Evolutionary conservation across 345 rosid genomes (phyloP).

Genomic region (Orychophragmus violaceus): DNA sequence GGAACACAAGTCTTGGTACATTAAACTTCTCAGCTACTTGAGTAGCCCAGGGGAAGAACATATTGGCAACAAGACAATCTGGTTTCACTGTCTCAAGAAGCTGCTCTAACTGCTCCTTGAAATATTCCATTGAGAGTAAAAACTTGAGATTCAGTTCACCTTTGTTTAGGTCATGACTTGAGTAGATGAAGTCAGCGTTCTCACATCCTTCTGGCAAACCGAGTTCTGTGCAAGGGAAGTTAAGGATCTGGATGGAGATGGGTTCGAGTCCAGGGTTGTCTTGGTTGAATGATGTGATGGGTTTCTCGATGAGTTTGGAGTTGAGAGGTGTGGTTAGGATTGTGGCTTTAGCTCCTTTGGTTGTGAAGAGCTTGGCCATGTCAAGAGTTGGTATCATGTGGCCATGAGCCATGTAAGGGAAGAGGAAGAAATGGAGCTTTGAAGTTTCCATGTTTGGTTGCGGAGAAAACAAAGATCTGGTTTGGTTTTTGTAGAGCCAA

Average conservation of each 20-base stretch:
- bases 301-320: conserved; percentile 13
- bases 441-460: conserved; percentile 22
- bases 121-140: conserved; percentile 24
- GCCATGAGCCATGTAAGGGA: conserved; percentile 55
- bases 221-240: conserved; percentile 36
- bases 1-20: conserved; percentile 50
- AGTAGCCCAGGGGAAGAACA: conserved; percentile 58
- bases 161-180: background rate
- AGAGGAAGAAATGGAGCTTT: conserved; percentile 36
- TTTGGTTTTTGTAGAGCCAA: background rate
- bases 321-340: conserved; percentile 46
- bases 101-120: conserved; percentile 41
- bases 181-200: conserved; percentile 28
- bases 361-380: conserved; percentile 50
- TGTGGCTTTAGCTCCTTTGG: conserved; percentile 35
- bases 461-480: conserved; percentile 14
- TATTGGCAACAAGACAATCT: conserved; percentile 51
- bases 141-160: conserved; percentile 22
- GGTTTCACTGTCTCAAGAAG: conserved; percentile 35
- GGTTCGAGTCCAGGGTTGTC: conserved; percentile 17
- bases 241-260: conserved; percentile 25
- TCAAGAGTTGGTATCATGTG: conserved; percentile 49
- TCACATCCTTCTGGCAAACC: conserved; percentile 50
- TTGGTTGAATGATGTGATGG: conserved; percentile 25
- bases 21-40: conserved; percentile 40